Base-by-base conservation (phyloP, 2,329 filamentous ascomycete species). In the Corinectria fuckeliana region DNA sequence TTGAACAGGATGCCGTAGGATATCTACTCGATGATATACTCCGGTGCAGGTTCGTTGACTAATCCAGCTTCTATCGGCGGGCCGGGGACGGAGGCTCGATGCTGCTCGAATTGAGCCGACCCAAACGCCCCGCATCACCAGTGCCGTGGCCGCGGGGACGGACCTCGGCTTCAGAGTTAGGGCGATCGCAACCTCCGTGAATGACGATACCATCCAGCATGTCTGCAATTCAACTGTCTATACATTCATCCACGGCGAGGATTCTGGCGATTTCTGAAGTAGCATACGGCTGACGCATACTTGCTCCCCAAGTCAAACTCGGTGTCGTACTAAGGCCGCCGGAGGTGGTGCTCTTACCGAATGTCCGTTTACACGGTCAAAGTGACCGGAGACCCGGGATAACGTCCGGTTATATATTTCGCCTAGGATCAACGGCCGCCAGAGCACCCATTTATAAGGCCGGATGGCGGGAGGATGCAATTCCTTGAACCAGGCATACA, bases 121-220 rank as follows among this genome's bases (percentile, higher is more conserved):
- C 36, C 38, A 36, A 52, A 36, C 39, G 50, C 56, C 56, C 56
- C 56, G 56, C 56, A 54, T 59, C 45, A 55, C 18, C 42, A 49
- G 14, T 25, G 30, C 54, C 39, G 23, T 28, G 32, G 26, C 41
- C 52, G 50, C 54, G 36, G 47, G 32, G 26, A 49, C 41, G 39
- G 44, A 56, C 57, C 57, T 56, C 57, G 52, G 52, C 52, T 52
- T 56, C 42, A 7, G 20, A 28, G 4, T 30, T 28, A 13, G 25
- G 25, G 11, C 36, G 32, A 42, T 16, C 23, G 14, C 6, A 21
- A 47, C 28, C 45, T 59, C 51, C 45, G 23, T 4, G 32, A 49
- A 23, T 10, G 45, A 44, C 16, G 6, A 54, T 32, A 26, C 20
- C 23, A 54, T 5, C 23, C 56, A 30, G 20, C 13, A 14, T 13